Conservation (phyloP, 768 basidiomycete species). For the Pleurotus pulmonarius region DNA sequence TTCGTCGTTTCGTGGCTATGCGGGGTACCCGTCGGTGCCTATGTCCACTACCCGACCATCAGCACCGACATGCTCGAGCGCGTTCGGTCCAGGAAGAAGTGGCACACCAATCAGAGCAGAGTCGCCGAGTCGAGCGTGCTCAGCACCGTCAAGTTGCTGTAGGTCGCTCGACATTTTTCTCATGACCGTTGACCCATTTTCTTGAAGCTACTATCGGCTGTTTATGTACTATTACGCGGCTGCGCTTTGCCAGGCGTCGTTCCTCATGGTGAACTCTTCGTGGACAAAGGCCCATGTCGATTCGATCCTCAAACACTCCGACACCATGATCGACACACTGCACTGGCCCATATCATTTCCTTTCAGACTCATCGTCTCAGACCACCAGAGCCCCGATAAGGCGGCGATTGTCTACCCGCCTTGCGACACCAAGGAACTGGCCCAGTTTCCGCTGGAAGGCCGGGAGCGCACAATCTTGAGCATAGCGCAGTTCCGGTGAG, state of each 20-base stretch:
- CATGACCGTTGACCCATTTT: not conserved
- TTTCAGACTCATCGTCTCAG: conserved; percentile 29
- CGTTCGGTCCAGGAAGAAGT: conserved; percentile 53
- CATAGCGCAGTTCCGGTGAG: conserved; percentile 89
- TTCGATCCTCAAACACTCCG: conserved; percentile 59
- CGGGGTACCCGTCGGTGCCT: conserved; percentile 76
- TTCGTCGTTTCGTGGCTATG: conserved; percentile 66
- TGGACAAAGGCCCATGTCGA: conserved; percentile 91
- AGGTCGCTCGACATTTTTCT: conserved; percentile 17
- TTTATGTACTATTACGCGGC: conserved; percentile 82
- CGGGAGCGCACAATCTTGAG: conserved; percentile 74
- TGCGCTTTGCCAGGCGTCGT: conserved; percentile 68
- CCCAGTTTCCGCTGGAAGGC: conserved; percentile 44
- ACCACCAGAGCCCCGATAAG: conserved; percentile 16
- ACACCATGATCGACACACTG: conserved; percentile 42
- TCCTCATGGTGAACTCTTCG: conserved; percentile 91
- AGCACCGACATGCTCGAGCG: conserved; percentile 90
- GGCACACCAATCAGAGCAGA: conserved; percentile 57
- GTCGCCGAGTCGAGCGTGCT: conserved; percentile 55
- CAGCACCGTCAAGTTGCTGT: conserved; percentile 65
- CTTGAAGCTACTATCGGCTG: conserved; percentile 79
- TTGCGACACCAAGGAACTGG: conserved; percentile 80
- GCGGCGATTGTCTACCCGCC: conserved; percentile 80
- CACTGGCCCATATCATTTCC: conserved; percentile 33
- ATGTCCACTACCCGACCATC: conserved; percentile 96